Conservation (phyloP, 177 flowering plant species). For the Vitis hybrid region DNA sequence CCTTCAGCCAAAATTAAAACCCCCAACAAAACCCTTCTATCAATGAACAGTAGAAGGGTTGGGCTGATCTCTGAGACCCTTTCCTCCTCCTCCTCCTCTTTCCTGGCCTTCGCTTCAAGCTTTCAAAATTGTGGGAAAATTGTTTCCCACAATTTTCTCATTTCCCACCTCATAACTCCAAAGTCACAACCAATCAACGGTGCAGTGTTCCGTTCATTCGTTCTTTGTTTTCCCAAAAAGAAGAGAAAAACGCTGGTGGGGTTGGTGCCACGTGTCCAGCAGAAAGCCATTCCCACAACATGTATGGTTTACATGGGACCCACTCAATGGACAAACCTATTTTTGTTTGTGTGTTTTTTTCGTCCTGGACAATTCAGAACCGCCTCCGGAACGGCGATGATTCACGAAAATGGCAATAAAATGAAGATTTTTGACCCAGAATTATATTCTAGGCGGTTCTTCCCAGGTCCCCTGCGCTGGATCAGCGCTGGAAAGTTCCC, state of each 20-base stretch:
- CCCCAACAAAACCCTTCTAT: constrained; percentile 1
- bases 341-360: not conserved
- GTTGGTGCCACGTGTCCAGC: constrained; percentile 25
- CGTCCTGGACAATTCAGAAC: too few species aligned
- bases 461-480: constrained; percentile 13
- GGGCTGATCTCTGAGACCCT: not conserved
- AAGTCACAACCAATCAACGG: constrained; percentile 7
- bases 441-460: constrained; percentile 10
- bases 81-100: not conserved
- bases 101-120: not conserved
- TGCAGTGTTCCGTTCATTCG: not conserved
- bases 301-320: not conserved
- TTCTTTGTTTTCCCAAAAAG: not conserved
- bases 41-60: not conserved
- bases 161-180: constrained; percentile 11
- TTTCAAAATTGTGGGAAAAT: too few species aligned
- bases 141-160: constrained; percentile 28
- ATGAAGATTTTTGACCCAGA: not conserved
- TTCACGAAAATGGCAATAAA: too few species aligned
- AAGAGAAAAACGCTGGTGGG: not conserved
- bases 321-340: not conserved
- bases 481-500: constrained; percentile 22
- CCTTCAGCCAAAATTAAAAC: not conserved
- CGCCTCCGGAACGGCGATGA: too few species aligned
- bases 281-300: not conserved